Conservation (phyloP, 768 basidiomycete species). For the Leucosporidium yakuticum region DNA sequence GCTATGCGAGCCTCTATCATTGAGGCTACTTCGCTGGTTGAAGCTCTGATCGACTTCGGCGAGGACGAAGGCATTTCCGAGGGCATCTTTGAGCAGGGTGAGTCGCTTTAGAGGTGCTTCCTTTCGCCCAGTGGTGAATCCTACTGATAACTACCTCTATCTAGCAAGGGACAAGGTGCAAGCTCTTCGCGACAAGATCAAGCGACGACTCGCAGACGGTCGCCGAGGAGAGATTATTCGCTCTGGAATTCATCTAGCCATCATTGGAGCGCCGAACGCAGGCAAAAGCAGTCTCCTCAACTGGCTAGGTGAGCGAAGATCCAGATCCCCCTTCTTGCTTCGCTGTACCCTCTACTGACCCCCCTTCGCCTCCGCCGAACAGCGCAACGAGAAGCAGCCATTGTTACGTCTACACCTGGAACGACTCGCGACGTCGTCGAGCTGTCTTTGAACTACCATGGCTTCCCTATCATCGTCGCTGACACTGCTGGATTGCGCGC, state of each 20-base stretch:
- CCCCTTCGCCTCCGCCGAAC: not conserved
- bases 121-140: no score
- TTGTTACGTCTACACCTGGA: conserved; percentile 78
- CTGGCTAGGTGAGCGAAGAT: conserved; percentile 66
- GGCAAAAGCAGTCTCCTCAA: conserved; percentile 89
- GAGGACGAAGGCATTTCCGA: conserved; percentile 86
- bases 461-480: conserved; percentile 68
- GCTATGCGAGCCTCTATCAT: conserved; percentile 61
- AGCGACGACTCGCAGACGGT: conserved; percentile 59
- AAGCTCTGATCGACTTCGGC: conserved; percentile 88
- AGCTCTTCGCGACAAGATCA: conserved; percentile 53
- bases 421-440: conserved; percentile 85
- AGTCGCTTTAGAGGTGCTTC: not conserved
- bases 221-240: conserved; percentile 77
- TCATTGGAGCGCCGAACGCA: conserved; percentile 88
- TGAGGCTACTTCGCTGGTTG: conserved; percentile 66
- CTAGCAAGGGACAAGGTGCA: conserved; percentile 55
- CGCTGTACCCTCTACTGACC: not conserved
- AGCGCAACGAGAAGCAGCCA: conserved; percentile 84
- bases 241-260: conserved; percentile 71
- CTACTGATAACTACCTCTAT: not conserved
- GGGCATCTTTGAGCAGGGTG: conserved; percentile 53
- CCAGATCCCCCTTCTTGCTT: no score
- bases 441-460: conserved; percentile 79
- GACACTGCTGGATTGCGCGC: conserved; percentile 79